Base-by-base conservation (phyloP, 1,139 yeast genomes). In the Debaryomyces psychrophilus region DNA sequence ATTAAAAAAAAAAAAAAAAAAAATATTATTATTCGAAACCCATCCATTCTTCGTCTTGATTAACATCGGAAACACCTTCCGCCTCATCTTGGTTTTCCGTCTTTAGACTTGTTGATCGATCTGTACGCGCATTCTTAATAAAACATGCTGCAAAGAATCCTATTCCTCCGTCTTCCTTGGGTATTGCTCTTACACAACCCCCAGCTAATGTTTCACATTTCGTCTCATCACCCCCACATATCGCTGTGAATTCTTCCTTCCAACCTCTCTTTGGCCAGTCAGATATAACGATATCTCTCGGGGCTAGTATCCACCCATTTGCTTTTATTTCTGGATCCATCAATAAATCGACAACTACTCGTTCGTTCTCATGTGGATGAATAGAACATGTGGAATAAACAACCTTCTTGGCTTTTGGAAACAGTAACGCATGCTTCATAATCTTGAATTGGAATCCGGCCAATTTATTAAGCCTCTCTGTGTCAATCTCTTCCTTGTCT, bases 371-470 rank as follows among this genome's bases (percentile, higher is more conserved):
- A 57, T 88, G 88, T 0, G 93, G 85, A 62, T 95, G 97, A 14
- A 93, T 79, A 0, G 98, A 92, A 66, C 99, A 93, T 0, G 99
- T 93, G 9, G 97, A 90, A 60, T 93, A 95, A 0, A 93, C 95
- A n/a, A 93, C 83, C 51, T 82, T 83, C 33, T 69, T 70, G 0
- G 90, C 97, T 14, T 65, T 71, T 0, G 97, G 96, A 62, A 90
- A 90, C 50, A 76, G 67, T 66, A 95, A 68, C 0, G 99, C 97
- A 67, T 95, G 98, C 58, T 83, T 85, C 57, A 93, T 88, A 43
- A 93, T 89, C 40, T 82, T 83, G 62, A 79, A 86, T 67, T 93
- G 99, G 70, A 93, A 93, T 29, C 87, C 83, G 0, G 97, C 82
- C 41, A 93, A 72, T 58, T 85, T 88, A 31, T 76, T 74, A 43